Evolutionary conservation across 176 grass and related monocot species (phyloP).

Genomic region (Tuctoria greenei): DNA sequence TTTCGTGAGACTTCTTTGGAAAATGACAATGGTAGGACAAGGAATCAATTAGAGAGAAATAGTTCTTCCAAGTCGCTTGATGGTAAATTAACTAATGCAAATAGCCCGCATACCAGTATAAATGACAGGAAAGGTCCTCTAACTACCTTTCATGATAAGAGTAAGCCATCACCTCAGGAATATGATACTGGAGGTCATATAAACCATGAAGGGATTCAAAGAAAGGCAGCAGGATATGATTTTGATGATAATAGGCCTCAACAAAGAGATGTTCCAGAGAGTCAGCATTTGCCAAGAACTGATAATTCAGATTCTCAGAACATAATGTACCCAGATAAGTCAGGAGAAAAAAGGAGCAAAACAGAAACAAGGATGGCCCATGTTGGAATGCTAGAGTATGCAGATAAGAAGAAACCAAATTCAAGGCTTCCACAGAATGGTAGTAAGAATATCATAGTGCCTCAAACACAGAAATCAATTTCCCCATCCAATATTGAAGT

Average conservation of each 20-base stretch:
- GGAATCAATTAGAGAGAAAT: slow-evolving; percentile 82
- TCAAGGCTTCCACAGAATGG: slow-evolving; percentile 51
- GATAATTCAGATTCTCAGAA: slow-evolving; percentile 53
- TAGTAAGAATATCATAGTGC: slow-evolving; percentile 38
- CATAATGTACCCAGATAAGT: slow-evolving; percentile 34
- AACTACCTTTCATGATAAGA: slow-evolving; percentile 50
- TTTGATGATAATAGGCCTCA: slow-evolving; percentile 53
- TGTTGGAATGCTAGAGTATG: slow-evolving; percentile 44
- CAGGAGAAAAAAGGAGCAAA: slow-evolving; percentile 46
- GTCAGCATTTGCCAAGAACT: slow-evolving; percentile 48
- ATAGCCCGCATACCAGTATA: slow-evolving; percentile 44
- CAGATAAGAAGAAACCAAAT: slow-evolving; percentile 43
- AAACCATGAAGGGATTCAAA: slow-evolving; percentile 48
- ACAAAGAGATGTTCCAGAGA: slow-evolving; percentile 51
- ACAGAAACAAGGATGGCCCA: slow-evolving; percentile 37
- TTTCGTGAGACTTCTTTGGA: slow-evolving; percentile 62
- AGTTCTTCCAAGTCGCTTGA: slow-evolving; percentile 76
- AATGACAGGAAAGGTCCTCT: slow-evolving; percentile 45
- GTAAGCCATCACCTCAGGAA: slow-evolving; percentile 49
- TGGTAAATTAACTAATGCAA: slow-evolving; percentile 42
- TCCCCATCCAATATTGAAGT: slow-evolving; percentile 52
- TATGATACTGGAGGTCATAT: slow-evolving; percentile 32
- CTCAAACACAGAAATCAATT: slow-evolving; percentile 44
- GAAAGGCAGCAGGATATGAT: slow-evolving; percentile 41
- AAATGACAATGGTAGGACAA: slow-evolving; percentile 51